Conservation (phyloP, 2,329 filamentous ascomycete genomes). For the Blumeria hordei region DNA sequence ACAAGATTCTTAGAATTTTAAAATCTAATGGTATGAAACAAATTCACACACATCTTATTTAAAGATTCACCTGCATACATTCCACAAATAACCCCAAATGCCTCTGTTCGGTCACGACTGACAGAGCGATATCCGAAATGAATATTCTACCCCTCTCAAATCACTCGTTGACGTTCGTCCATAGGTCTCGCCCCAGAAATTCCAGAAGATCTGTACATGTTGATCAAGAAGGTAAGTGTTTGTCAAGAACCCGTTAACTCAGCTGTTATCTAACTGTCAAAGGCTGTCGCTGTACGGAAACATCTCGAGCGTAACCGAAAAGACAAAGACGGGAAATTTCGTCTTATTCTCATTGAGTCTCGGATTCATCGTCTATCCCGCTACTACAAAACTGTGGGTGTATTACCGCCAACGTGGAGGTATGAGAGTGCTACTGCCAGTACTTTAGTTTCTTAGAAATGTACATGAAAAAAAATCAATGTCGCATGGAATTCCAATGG, state of each 20-base stretch:
- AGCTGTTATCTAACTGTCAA: conserved; percentile 6
- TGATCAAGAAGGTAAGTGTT: conserved; percentile 92
- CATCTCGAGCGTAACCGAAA: conserved; percentile 99
- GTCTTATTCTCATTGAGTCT: conserved; percentile 99
- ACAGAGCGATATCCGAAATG: conserved; percentile 40
- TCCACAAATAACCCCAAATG: conserved; percentile 19
- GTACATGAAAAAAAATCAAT: too few species aligned
- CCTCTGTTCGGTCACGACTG: conserved; percentile 83
- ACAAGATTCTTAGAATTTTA: conserved; percentile 99
- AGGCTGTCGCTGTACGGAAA: conserved; percentile 95
- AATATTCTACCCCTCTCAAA: conserved; percentile 40
- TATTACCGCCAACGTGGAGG: conserved; percentile 82
- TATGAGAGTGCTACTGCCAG: conserved; percentile 95
- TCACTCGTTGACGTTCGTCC: conserved; percentile 69
- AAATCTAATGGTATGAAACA: conserved; percentile 67
- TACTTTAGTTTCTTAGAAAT: conserved; percentile 65
- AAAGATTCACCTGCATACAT: not conserved
- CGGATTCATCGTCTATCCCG: conserved; percentile 98
- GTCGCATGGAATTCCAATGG: too few species aligned
- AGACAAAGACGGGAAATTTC: conserved; percentile 99
- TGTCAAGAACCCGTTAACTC: not conserved
- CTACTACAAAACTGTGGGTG: conserved; percentile 95
- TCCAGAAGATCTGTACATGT: conserved; percentile 98
- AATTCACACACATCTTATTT: not conserved
- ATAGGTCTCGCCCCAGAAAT: conserved; percentile 93